These are phyloP conservation scores for Irpex lacteus DNA, from an alignment of 1,284 basidiomycete genomes.

Conservation along the genomic window DNA sequence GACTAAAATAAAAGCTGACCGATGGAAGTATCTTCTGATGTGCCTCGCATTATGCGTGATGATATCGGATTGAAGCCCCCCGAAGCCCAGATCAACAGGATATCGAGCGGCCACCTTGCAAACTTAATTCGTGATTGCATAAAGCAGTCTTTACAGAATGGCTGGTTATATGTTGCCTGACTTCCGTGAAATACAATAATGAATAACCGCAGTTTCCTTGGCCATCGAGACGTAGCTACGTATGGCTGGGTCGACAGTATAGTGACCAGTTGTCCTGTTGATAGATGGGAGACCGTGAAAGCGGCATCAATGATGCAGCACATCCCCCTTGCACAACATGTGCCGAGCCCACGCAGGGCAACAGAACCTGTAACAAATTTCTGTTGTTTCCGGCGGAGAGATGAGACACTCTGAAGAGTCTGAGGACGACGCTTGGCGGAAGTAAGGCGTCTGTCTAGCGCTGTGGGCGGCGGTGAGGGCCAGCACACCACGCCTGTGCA, in stretches of 20 bases:
- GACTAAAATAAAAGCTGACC: neutral
- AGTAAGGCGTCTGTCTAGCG: no score
- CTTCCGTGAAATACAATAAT: neutral
- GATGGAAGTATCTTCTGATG: neutral
- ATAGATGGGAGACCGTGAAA: neutral
- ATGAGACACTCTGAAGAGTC: neutral
- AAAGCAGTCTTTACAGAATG: no score
- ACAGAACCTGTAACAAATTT: neutral
- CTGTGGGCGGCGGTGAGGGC: neutral
- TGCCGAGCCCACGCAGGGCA: neutral
- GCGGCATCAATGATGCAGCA: neutral
- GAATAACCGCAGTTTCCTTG: neutral
- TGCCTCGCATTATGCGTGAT: neutral
- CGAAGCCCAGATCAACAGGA: no score
- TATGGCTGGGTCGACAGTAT: neutral
- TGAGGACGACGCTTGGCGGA: no score
- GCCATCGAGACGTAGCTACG: slow-evolving; percentile 1
- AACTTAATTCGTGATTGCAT: no score
- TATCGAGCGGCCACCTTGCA: no score
- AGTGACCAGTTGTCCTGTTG: neutral
- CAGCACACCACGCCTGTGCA: neutral
- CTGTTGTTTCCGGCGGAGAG: neutral
- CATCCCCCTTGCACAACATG: neutral
- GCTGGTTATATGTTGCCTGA: neutral
- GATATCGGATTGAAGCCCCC: no score